Evolutionary conservation across 164 flowering plant genomes (phyloP), one percentile per base, ranked within the genome.

Genomic region (Magnolia changhungtana): DNA sequence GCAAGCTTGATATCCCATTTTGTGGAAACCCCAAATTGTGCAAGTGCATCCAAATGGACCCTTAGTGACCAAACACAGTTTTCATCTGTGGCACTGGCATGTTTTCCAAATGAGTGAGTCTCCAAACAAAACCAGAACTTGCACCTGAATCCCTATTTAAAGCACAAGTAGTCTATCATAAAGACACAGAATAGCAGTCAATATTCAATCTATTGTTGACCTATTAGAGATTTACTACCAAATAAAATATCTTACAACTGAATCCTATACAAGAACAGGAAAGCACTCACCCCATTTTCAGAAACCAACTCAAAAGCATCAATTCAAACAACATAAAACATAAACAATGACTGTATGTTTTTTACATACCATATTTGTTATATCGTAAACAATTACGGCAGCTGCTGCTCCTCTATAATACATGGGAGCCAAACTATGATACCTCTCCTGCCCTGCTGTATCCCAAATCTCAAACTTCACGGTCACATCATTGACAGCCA

Each of bases 401-500:
- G 91, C 93, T 18, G 90, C 90, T 16, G 93, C 90, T 31, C 91
- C 90, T 50, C 91, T 78, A 52, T 90, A 90, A 77, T 88, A 88
- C 93, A 90, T 90, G 19, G 93, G 93, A 58, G 93, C 91, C 82
- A 89, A 79, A 80, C 89, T 86, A 73, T 88, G 90, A 75, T 88
- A 90, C 69, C 93, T 74, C 70, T 90, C 93, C 75, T 90, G 93
- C 31, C 91, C 93, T 27, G 91, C 93, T 21, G 93, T 90, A 76
- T 90, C 93, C 93, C 91, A 90, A 31, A 90, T 88, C 72, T 90
- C 91, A 73, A 90, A 90, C 74, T 90, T 90, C 68, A 90, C 86
- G 6, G 90, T 90, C 1, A 86, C 85, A 74, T 87, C 86, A 63
- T 75, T 73, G 24, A 88, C 72, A 8, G 90, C 80, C 72, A 88